A percentile compares a stretch with the other conserved stretches of the same genome.
These are phyloP conservation scores for Podospora pseudopauciseta DNA, from an alignment of 495 filamentous ascomycete genomes.

Conservation along the genomic window DNA sequence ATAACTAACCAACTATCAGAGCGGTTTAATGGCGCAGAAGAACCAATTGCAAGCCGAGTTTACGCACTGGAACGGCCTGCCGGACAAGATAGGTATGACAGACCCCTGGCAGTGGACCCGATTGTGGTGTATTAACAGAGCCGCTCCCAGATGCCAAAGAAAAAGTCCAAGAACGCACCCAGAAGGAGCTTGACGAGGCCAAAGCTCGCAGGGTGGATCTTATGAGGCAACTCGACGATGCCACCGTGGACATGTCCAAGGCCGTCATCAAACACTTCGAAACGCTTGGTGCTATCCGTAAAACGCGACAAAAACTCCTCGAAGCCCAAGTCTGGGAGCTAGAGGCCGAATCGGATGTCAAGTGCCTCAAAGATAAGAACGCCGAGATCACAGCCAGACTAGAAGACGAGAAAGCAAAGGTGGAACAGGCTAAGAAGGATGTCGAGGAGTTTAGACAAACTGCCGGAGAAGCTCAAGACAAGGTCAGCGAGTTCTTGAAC, in stretches of 20 bases:
- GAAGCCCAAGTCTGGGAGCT: constrained; percentile 64
- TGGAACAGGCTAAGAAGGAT: constrained; percentile 22
- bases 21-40: constrained; percentile 35
- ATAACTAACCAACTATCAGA: constrained; percentile 33
- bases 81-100: constrained; percentile 61
- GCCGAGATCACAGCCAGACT: constrained; percentile 53
- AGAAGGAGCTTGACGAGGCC: constrained; percentile 36
- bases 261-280: constrained; percentile 57
- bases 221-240: constrained; percentile 46
- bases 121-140: constrained; percentile 5
- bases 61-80: constrained; percentile 60
- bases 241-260: constrained; percentile 60
- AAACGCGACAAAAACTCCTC: constrained; percentile 58
- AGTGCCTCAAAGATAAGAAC: constrained; percentile 60
- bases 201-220: constrained; percentile 29
- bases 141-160: constrained; percentile 49
- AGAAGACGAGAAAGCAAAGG: constrained; percentile 33
- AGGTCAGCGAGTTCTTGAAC: constrained; percentile 17
- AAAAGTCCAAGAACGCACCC: constrained; percentile 42
- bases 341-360: constrained; percentile 77
- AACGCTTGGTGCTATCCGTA: constrained; percentile 56
- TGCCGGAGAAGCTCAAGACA: constrained; percentile 22
- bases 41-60: constrained; percentile 57
- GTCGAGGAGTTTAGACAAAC: constrained; percentile 27
- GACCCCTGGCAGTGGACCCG: neutral